A percentile compares a stretch with the other conserved stretches of the same genome.
Conservation (phyloP, 2,329 filamentous ascomycete genomes). For the Thielaviopsis cerberus region DNA sequence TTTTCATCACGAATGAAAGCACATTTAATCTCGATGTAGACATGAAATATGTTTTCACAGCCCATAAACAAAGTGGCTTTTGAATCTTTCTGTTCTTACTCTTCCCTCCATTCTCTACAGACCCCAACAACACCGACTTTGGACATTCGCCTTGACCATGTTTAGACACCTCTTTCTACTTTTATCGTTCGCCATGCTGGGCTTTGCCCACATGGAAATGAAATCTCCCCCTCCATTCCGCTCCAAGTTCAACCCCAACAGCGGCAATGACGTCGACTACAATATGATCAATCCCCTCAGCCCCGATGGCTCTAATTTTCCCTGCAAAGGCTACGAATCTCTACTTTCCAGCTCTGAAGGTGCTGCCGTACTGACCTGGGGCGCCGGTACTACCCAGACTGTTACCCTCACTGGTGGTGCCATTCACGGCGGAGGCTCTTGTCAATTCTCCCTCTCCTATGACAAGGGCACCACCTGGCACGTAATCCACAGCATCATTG, state of each 20-base stretch:
- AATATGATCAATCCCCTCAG: constrained; percentile 41
- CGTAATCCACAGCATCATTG: constrained; percentile 25
- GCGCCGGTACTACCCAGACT: constrained; percentile 32
- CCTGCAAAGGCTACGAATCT: constrained; percentile 34
- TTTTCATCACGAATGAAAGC: background rate
- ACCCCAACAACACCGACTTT: background rate
- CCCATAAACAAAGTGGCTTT: background rate
- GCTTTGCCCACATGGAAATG: constrained; percentile 18
- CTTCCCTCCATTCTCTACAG: background rate
- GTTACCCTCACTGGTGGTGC: constrained; percentile 36
- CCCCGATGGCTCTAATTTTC: constrained; percentile 33
- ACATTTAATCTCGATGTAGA: background rate
- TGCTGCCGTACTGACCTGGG: constrained; percentile 29
- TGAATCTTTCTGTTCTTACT: background rate
- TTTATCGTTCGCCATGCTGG: constrained; percentile 5
- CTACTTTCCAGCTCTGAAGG: constrained; percentile 18
- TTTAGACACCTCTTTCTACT: constrained; percentile 1
- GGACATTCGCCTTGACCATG: background rate
- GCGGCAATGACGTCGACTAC: constrained; percentile 25
- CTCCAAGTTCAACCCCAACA: constrained; percentile 16
- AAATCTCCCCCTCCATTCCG: constrained; percentile 17
- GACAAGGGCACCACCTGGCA: constrained; percentile 41
- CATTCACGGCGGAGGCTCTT: constrained; percentile 39
- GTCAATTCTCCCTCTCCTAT: constrained; percentile 43
- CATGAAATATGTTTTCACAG: background rate